A percentile compares a stretch with the other conserved stretches of the same genome.
Conservation (phyloP, 768 basidiomycete genomes). For the Wakefieldia striispora region DNA sequence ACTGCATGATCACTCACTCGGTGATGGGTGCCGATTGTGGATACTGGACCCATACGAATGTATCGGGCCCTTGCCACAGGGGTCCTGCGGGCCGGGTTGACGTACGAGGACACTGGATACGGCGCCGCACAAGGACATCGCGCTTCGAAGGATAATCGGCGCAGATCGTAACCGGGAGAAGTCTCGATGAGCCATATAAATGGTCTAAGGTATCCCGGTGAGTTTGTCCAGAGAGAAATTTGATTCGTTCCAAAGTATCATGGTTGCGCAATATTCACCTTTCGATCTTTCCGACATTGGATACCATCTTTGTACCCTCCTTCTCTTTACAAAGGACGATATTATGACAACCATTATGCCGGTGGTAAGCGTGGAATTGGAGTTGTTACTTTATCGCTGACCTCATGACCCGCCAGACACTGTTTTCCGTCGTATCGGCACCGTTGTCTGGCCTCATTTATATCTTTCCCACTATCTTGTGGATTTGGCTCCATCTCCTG, state of each 20-base stretch:
- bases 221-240: too few relatives aligned
- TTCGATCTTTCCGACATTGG: conserved; percentile 10
- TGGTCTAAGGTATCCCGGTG: too few relatives aligned
- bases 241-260: background rate
- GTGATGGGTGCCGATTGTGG: too few relatives aligned
- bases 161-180: too few relatives aligned
- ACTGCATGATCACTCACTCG: too few relatives aligned
- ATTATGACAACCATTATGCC: conserved; percentile 46
- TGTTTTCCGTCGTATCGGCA: conserved; percentile 34
- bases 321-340: conserved; percentile 47
- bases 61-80: too few relatives aligned
- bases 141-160: too few relatives aligned
- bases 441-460: conserved; percentile 20
- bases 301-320: conserved; percentile 29
- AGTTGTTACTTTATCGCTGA: background rate
- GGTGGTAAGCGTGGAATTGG: conserved; percentile 34
- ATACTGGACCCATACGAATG: too few relatives aligned
- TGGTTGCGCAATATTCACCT: conserved; percentile 12
- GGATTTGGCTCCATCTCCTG: conserved; percentile 47
- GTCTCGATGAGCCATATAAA: too few relatives aligned
- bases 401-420: conserved; percentile 27
- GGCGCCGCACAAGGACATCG: too few relatives aligned
- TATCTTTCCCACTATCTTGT: conserved; percentile 32
- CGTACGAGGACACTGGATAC: too few relatives aligned
- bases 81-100: too few relatives aligned